Base-by-base conservation (phyloP, 2,329 filamentous ascomycete species). In the Didymella keratinophila region DNA sequence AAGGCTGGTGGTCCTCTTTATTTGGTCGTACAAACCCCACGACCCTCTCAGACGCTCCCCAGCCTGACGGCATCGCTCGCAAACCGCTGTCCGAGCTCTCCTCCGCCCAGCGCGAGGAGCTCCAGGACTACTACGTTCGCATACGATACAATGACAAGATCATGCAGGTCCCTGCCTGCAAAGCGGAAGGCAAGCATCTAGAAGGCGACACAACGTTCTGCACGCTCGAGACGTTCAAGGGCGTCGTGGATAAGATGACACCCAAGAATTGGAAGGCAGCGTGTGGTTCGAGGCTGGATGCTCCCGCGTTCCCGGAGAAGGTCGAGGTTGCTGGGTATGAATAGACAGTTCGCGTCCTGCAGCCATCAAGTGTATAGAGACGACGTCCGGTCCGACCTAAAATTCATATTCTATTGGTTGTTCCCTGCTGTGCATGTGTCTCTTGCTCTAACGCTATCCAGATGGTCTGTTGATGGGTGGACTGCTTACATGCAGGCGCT, bases 221-320 rank as follows among this genome's bases (percentile, higher is more conserved):
- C 78, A 98, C 94, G 0, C 78, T 99, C 16, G 87, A 90, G 56
- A 92, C 94, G 0, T 99, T 99, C 83, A 98, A 98, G 78, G 82
- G 86, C 50, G 91, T 97, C 54, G 92, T 95, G 2, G 94, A 98
- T 78, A 92, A 92, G 70, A 96, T 91, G 73, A 95, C 92, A 1
- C 95, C 95, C 0, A 80, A 81, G 58, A 85, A 93, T 74, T 98
- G 93, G 94, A 86, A 85, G 70, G 73, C 77, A 18, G 86, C 86
- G 52, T 92, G 89, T 70, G 74, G 77, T 39, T 77, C 77, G 55
- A 88, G 88, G 65, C 66, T 89, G 37, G 85, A 85, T 42, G 76
- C 80, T 60, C 80, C 81, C 2, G 78, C 82, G 4, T 82, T 86
- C 61, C 84, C 83, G 0, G 77, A 75, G 21, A 66, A 71, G 51